Evolutionary conservation across 73 alveolate species (phyloP), one percentile per base, ranked within the genome.

Genomic region (Breviolum minutum): DNA sequence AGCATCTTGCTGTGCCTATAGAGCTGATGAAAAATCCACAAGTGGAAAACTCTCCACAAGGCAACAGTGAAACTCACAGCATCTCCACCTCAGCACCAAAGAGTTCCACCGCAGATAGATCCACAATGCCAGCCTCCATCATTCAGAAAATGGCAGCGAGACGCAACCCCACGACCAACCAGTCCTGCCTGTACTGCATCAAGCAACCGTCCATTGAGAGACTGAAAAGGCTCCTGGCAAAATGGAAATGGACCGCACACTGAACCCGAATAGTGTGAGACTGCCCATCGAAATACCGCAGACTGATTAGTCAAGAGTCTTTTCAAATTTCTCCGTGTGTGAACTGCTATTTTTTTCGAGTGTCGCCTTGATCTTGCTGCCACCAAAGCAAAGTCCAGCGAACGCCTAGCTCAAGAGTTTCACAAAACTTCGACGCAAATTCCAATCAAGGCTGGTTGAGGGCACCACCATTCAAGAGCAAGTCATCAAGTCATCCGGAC

Each of bases 41-140:
- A 22, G 83, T 24, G 48, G n/a, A 73, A 5, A 19, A 7, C 5
- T 19, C n/a, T n/a, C n/a, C 54, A 40, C 54, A 40, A 40, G 54
- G 54, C 54, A 40, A 40, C 54, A 40, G n/a, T n/a, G n/a, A n/a
- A n/a, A 9, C 14, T 30, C 24, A 9, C 29, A 81, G 60, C 40
- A 8, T 14, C 70, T 8, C 12, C 24, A 22, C 93, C 63, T 86
- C 94, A 22, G 80, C 79, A 22, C 80, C 94, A 29, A 86, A 63
- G 70, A 63, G 80, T 19, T 86, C 94, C 94, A 86, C 94, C 5
- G 94, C 80, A n/a, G 94, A 61, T 60, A 86, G 80, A 63, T 86
- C 94, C 94, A 86, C 14, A 62, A 63, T 12, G 30, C 94, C 94
- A 26, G 94, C 94, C 94, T 86, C n/a, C 83, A 14, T 17, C 17